Conservation (phyloP, 2,329 filamentous ascomycete genomes). For the Diaporthe sp. region DNA sequence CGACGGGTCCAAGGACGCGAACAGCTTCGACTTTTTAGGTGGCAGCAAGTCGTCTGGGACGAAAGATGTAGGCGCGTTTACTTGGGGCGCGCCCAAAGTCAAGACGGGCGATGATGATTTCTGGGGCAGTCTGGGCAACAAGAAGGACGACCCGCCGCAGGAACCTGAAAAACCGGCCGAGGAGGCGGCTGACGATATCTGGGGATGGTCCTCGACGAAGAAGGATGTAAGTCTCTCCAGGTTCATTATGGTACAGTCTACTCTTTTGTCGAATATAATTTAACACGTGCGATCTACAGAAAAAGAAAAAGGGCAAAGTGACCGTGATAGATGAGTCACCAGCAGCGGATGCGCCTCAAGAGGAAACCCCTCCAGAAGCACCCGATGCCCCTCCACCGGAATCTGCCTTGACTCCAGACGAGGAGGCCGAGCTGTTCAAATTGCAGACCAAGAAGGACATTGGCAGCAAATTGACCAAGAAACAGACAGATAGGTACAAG, state of each 20-base stretch:
- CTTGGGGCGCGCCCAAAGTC: constrained; percentile 47
- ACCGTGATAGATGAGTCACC: constrained; percentile 39
- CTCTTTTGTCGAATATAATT: neutral
- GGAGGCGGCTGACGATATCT: constrained; percentile 40
- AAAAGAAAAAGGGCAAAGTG: constrained; percentile 47
- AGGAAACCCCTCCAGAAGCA: constrained; percentile 30
- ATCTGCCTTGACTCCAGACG: constrained; percentile 39
- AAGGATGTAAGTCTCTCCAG: constrained; percentile 36
- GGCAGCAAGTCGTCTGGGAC: constrained; percentile 47
- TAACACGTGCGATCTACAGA: constrained; percentile 32
- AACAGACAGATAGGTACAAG: constrained; percentile 32
- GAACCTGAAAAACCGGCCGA: constrained; percentile 38
- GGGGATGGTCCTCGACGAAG: constrained; percentile 37
- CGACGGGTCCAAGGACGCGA: constrained; percentile 50
- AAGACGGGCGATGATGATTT: constrained; percentile 55
- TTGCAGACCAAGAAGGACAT: constrained; percentile 36
- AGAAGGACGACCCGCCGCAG: constrained; percentile 46
- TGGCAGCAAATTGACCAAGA: constrained; percentile 25
- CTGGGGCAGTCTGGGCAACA: constrained; percentile 37
- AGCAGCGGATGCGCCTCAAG: constrained; percentile 24
- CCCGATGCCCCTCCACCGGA: constrained; percentile 25
- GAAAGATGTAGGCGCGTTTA: constrained; percentile 47
- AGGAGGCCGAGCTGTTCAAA: constrained; percentile 49
- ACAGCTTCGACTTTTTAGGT: constrained; percentile 34
- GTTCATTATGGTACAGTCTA: neutral